phyloP scores from a whole-genome alignment of 257 asterid genomes.

The Ophiorrhiza pumila region DNA sequence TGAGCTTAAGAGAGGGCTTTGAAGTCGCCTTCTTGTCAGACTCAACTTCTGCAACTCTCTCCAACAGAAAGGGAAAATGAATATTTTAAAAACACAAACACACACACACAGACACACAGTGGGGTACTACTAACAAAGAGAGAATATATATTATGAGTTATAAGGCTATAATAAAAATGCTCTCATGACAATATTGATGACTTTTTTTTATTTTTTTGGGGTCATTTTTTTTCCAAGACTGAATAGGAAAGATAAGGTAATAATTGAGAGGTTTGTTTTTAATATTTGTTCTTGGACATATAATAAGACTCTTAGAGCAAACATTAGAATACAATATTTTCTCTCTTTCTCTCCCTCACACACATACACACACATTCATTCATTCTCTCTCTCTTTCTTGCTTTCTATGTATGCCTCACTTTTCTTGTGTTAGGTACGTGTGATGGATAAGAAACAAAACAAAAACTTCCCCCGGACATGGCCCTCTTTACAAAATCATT shows the following conservation, averaged over 20 bases:
- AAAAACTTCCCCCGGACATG: slow-evolving; percentile 20
- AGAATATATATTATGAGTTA: slow-evolving; percentile 1
- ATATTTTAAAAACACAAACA: slow-evolving; percentile 14
- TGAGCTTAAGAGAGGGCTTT: slow-evolving; percentile 20
- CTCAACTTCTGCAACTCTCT: slow-evolving; percentile 35
- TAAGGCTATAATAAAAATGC: slow-evolving; percentile 5
- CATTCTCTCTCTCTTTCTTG: slow-evolving; percentile 4
- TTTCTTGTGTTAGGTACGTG: slow-evolving; percentile 27
- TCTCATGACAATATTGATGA: slow-evolving; percentile 25
- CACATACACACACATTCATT: not conserved
- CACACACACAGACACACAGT: slow-evolving; percentile 13
- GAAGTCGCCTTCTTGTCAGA: slow-evolving; percentile 52
- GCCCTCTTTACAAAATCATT: slow-evolving; percentile 18
- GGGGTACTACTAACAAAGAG: slow-evolving; percentile 27
- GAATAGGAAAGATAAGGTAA: slow-evolving; percentile 27
- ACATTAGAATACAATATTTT: no score
- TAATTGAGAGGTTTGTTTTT: slow-evolving; percentile 38
- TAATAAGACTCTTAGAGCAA: not conserved
- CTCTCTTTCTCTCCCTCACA: no score
- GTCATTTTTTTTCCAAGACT: slow-evolving; percentile 18
- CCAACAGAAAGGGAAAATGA: slow-evolving; percentile 28
- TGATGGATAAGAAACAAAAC: slow-evolving; percentile 27
- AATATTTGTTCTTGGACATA: slow-evolving; percentile 19
- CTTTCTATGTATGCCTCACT: not conserved
- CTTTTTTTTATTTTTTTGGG: slow-evolving; percentile 7